Evolutionary conservation across 768 basidiomycete species (phyloP), one percentile per base, ranked within the genome.

Genomic region (Termitomyces sp.): DNA sequence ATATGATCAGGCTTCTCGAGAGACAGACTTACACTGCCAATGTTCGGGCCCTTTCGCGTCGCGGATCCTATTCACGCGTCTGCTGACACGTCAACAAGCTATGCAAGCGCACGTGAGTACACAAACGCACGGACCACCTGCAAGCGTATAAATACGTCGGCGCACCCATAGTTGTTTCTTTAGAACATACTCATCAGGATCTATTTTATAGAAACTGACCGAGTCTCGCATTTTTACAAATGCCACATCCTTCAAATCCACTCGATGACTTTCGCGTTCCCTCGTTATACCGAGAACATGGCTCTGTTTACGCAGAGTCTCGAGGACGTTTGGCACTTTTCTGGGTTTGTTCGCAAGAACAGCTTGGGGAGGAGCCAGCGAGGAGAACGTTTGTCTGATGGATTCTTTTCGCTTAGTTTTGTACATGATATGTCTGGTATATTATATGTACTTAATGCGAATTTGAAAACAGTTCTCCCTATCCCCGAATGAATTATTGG

Each of bases 161-260:
- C 28, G n/a, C 58, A 41, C 30, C 47, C 58, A 43, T 66, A 10
- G 0, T 60, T 28, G 32, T 49, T 59, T 66, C 63, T 58, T 66
- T 63, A 67, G 67, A 67, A 67, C 67, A 67, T 67, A 67, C 65
- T 67, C 67, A 67, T 67, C 67, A 67, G 67, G 67, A 67, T 67
- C 67, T 67, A 67, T 67, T 67, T 66, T 67, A 67, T 67, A 67
- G 67, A 66, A 66, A 67, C 67, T 67, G 67, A 67, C 67, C 67
- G 67, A 67, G 67, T 66, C 67, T 67, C 67, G 67, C 67, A 67
- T 67, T 67, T 67, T 67, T 66, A 67, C 67, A 67, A 67, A 67
- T 67, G 67, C 67, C 67, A 30, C 67, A 67, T 66, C 65, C 64
- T 67, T 67, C 64, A 67, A 64, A 66, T 67, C 67, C 67, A 66